Evolutionary conservation across 768 basidiomycete species (phyloP), one percentile per base, ranked within the genome.

Genomic region (Ramaria sp.): DNA sequence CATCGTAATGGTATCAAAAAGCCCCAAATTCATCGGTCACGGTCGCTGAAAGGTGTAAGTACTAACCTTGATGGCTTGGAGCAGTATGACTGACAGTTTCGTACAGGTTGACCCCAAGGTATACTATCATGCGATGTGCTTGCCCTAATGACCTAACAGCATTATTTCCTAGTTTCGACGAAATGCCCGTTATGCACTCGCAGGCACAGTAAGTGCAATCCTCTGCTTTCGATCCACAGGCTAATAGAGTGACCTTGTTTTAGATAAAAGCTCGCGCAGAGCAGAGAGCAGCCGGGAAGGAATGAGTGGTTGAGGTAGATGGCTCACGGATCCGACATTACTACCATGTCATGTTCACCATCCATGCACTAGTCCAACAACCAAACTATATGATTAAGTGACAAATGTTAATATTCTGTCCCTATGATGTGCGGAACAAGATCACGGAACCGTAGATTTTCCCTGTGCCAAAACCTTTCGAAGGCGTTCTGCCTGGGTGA

Each of bases 1-100:
- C 95, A 98, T 79, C 82, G 88, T 63, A 98, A 98, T 78, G 95
- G 94, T 68, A 95, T 97, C 78, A 91, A 88, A 77, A 82, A 78
- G 71, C 86, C 91, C 53, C 73, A 77, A 71, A 77, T 80, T 58
- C 76, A 81, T 69, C 80, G 83, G 66, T 81, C 87, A 64, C 80
- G 85, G 63, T 93, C 89, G 38, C 66, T 88, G 78, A 91, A 83
- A 76, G 94, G 93, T 81, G 95, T 97, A 80, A 61, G 91, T 86
- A 5, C 53, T 45, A 17, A 50, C 27, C 43, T 17, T 61, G 47
- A 41, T 41, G 45, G 53, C 56, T 20, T 38, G 38, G 42, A 37
- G 39, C n/a, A 39, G 55, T 58, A 57, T 43, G 34, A 56, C 24
- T 53, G 55, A 56, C 19, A 20, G 39, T 20, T 50, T 54, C 19